Evolutionary conservation across 2,329 filamentous ascomycete genomes (phyloP).

Genomic region (Colletotrichum sp.): DNA sequence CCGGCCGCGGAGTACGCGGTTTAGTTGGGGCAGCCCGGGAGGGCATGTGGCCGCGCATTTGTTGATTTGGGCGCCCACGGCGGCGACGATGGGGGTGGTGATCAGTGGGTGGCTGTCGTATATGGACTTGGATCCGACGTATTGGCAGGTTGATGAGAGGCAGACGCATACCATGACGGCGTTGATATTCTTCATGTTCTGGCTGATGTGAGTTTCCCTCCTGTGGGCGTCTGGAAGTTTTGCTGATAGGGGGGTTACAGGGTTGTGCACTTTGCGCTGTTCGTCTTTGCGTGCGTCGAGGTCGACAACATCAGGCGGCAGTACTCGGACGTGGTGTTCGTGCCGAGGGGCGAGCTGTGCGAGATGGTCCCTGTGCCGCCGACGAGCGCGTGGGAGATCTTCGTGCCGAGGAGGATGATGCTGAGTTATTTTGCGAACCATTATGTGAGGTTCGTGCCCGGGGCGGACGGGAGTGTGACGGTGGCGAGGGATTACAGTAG

Average conservation of each 20-base stretch:
- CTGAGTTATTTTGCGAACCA: conserved; percentile 21
- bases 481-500: conserved; percentile 19
- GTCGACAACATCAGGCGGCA: conserved; percentile 10
- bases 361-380: conserved; percentile 19
- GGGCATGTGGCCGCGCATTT: conserved; percentile 13
- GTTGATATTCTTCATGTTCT: conserved; percentile 10
- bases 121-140: not conserved
- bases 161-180: not conserved
- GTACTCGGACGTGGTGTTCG: conserved; percentile 19
- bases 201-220: not conserved
- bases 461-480: conserved; percentile 17
- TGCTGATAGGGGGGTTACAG: not conserved
- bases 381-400: conserved; percentile 15
- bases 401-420: conserved; percentile 6
- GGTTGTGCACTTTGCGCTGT: conserved; percentile 18
- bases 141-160: not conserved
- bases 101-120: not conserved
- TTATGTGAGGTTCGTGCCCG: conserved; percentile 20
- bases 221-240: no score
- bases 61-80: conserved; percentile 1
- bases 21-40: conserved; percentile 1
- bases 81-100: not conserved
- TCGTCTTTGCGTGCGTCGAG: conserved; percentile 19
- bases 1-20: not conserved
- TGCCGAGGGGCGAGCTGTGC: conserved; percentile 7